phyloP scores from a whole-genome alignment of 169 alveolate genomes.

The Plasmodium gonderi region DNA sequence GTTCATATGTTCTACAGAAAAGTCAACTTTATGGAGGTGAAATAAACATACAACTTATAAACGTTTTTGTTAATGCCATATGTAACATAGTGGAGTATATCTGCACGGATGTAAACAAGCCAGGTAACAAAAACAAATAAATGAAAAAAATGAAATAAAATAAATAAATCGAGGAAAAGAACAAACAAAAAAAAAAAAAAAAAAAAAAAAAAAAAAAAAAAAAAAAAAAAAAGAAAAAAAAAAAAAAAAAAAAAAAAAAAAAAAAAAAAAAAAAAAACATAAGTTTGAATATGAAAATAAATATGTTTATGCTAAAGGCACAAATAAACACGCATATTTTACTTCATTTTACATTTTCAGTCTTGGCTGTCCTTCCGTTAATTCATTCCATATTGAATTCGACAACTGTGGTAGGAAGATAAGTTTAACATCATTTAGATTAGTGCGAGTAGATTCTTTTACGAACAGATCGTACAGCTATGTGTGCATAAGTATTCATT shows the following conservation, averaged over 20 bases:
- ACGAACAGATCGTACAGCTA: not conserved
- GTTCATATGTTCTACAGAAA: not conserved
- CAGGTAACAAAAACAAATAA: constrained; percentile 34
- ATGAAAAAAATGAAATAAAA: not conserved
- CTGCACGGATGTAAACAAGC: constrained; percentile 13
- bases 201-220: too few species aligned
- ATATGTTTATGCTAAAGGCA: not conserved
- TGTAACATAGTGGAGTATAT: constrained; percentile 56
- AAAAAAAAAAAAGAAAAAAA: not conserved
- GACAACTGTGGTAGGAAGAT: constrained; percentile 43
- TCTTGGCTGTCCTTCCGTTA: constrained; percentile 54
- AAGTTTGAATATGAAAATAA: not conserved
- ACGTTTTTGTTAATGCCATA: constrained; percentile 53
- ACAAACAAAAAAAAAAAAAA: not conserved
- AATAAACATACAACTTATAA: constrained; percentile 40
- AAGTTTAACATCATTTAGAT: not conserved
- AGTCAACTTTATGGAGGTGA: not conserved
- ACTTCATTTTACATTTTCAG: constrained; percentile 16
- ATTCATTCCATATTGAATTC: constrained; percentile 62
- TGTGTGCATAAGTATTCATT: not conserved
- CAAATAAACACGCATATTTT: not conserved
- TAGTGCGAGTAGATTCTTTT: not conserved
- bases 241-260: not conserved
- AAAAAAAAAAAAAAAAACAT: not conserved
- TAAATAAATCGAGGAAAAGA: too few species aligned